A percentile compares a stretch with the other conserved stretches of the same genome.
phyloP scores from a whole-genome alignment of 2,329 filamentous ascomycete genomes.

The Colletotrichum lindemuthianum region DNA sequence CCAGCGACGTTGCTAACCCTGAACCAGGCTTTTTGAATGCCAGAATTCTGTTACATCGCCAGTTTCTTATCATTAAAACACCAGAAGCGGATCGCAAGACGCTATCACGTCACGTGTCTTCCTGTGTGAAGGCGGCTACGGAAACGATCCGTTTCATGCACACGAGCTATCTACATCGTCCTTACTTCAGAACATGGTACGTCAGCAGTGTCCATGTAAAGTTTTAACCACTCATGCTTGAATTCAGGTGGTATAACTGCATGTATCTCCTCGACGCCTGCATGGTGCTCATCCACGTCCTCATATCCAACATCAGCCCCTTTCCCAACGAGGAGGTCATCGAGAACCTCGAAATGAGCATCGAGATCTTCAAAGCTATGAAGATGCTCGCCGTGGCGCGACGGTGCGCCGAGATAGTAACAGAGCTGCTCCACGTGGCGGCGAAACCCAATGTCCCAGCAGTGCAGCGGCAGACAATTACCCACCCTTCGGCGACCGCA shows the following conservation, averaged over 20 bases:
- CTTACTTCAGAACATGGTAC: slow-evolving; percentile 32
- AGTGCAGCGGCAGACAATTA: background rate
- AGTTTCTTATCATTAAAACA: slow-evolving; percentile 25
- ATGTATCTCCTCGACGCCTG: slow-evolving; percentile 33
- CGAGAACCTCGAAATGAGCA: slow-evolving; percentile 31
- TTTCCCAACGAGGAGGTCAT: slow-evolving; percentile 27
- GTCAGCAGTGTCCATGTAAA: background rate
- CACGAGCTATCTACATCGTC: slow-evolving; percentile 30
- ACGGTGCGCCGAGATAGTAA: slow-evolving; percentile 33
- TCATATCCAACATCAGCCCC: slow-evolving; percentile 32
- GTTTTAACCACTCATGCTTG: background rate
- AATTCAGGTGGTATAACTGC: slow-evolving; percentile 32
- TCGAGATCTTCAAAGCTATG: slow-evolving; percentile 35
- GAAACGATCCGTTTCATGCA: slow-evolving; percentile 34
- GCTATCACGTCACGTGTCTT: slow-evolving; percentile 14
- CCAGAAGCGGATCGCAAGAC: slow-evolving; percentile 23
- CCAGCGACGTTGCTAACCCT: background rate
- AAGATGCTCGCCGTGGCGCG: slow-evolving; percentile 33
- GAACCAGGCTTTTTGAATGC: slow-evolving; percentile 26
- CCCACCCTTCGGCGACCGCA: background rate
- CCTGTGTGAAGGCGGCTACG: slow-evolving; percentile 23
- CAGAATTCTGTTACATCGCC: slow-evolving; percentile 25
- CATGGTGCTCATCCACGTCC: slow-evolving; percentile 31
- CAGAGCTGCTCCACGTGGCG: slow-evolving; percentile 24
- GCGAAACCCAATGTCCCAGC: background rate